Conservation (phyloP, 345 rosid genomes). For the Populus nigra region DNA sequence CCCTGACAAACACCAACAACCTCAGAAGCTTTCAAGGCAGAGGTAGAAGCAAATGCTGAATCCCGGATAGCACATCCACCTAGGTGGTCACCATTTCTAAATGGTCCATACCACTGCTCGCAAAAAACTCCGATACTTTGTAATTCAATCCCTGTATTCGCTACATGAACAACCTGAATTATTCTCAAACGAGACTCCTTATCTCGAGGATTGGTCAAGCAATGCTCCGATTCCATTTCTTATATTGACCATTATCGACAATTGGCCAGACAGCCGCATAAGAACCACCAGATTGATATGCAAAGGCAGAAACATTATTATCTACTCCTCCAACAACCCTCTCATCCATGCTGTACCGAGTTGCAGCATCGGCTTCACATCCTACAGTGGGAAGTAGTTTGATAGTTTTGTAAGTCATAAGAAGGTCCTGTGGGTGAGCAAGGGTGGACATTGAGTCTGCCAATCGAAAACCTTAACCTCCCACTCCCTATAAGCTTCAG, state of each 20-base stretch:
- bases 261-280: slow-evolving; percentile 75
- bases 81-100: slow-evolving; percentile 76
- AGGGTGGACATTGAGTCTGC: slow-evolving; percentile 97
- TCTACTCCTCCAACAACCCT: slow-evolving; percentile 42
- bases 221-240: slow-evolving; percentile 67
- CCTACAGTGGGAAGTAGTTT: slow-evolving; percentile 95
- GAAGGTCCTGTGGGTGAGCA: slow-evolving; percentile 42
- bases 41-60: slow-evolving; percentile 78
- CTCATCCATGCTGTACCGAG: slow-evolving; percentile 53
- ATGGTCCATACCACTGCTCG: slow-evolving; percentile 90
- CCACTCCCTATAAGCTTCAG: slow-evolving; percentile 94
- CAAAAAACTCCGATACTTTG: slow-evolving; percentile 55
- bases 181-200: slow-evolving; percentile 80
- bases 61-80: slow-evolving; percentile 86
- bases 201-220: slow-evolving; percentile 76
- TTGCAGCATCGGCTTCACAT: slow-evolving; percentile 97
- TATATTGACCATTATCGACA: slow-evolving; percentile 20
- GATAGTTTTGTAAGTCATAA: slow-evolving; percentile 57
- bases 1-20: slow-evolving; percentile 64
- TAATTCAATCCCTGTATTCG: slow-evolving; percentile 34
- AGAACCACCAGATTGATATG: slow-evolving; percentile 65
- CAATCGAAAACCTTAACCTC: slow-evolving; percentile 92
- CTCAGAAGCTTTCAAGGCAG: slow-evolving; percentile 49
- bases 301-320: slow-evolving; percentile 48
- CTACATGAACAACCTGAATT: slow-evolving; percentile 45